Evolutionary conservation across 495 filamentous ascomycete species (phyloP).

Genomic region (Bathelium albidoporum): DNA sequence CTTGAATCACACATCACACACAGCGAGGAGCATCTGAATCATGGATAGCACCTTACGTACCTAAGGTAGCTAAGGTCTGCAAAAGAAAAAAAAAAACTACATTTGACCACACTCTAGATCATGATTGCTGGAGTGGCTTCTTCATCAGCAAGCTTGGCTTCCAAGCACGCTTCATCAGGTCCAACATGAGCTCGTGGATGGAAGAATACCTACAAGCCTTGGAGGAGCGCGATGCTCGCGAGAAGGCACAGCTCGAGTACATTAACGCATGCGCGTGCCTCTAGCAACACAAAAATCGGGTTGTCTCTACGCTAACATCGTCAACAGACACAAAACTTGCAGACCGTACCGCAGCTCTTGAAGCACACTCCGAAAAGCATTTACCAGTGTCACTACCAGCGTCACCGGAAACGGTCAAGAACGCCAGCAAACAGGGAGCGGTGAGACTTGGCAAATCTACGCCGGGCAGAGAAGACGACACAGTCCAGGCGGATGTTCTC

Average conservation of each 20-base stretch:
- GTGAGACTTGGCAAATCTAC: not conserved
- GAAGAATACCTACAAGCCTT: constrained; percentile 29
- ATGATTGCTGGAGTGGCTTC: no score
- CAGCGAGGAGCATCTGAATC: no score
- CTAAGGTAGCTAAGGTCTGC: no score
- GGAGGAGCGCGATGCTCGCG: constrained; percentile 27
- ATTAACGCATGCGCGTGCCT: constrained; percentile 27
- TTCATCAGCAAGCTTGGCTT: not conserved
- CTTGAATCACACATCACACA: no score
- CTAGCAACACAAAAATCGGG: not conserved
- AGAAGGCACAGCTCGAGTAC: constrained; percentile 26
- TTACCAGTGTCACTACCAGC: constrained; percentile 3
- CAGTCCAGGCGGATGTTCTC: constrained; percentile 12
- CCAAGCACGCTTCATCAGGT: not conserved
- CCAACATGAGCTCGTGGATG: constrained; percentile 28
- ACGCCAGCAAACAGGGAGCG: constrained; percentile 11
- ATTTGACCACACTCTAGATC: not conserved
- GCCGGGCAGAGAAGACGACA: constrained; percentile 6
- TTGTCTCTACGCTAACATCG: not conserved
- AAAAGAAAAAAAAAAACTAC: not conserved
- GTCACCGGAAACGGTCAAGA: constrained; percentile 7
- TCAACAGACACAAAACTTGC: constrained; percentile 32
- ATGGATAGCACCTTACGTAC: no score
- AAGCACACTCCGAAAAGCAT: not conserved
- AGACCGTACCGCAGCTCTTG: constrained; percentile 28